A percentile compares a stretch with the other conserved stretches of the same genome.
phyloP scores from a whole-genome alignment of 1,284 basidiomycete genomes.

The Melampsora americana region DNA sequence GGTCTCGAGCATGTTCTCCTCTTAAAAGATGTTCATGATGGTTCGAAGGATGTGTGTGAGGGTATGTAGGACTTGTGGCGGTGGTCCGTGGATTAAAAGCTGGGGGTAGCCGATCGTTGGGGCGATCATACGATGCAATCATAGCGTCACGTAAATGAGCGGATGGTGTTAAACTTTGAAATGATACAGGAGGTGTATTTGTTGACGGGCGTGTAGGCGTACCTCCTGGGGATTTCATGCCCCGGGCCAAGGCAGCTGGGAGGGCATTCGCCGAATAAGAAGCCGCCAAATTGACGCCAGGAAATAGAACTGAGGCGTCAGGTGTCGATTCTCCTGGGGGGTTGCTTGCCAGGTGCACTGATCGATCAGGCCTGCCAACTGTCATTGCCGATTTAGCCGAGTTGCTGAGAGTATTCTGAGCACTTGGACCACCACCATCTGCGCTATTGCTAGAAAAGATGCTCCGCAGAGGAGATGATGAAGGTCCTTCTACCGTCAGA shows the following conservation, averaged over 20 bases:
- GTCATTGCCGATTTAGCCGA: neutral
- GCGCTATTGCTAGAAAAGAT: constrained; percentile 30
- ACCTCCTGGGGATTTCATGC: constrained; percentile 28
- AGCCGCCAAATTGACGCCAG: constrained; percentile 37
- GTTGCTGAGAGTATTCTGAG: neutral
- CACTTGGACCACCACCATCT: constrained; percentile 13
- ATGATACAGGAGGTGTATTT: constrained; percentile 13
- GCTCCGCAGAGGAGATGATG: constrained; percentile 38
- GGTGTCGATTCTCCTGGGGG: constrained; percentile 9
- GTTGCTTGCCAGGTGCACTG: constrained; percentile 9
- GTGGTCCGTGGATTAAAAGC: constrained; percentile 15
- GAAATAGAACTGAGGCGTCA: constrained; percentile 42
- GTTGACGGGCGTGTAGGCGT: constrained; percentile 13
- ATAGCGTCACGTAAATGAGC: constrained; percentile 20
- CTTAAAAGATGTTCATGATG: constrained; percentile 26
- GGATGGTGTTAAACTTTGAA: constrained; percentile 16
- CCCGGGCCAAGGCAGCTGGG: constrained; percentile 30
- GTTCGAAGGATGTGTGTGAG: constrained; percentile 12
- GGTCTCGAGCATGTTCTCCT: constrained; percentile 14
- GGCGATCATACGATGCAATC: neutral
- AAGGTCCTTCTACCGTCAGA: constrained; percentile 6
- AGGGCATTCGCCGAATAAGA: constrained; percentile 43
- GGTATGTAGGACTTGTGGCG: constrained; percentile 28
- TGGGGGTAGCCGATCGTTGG: constrained; percentile 20
- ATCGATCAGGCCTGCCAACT: constrained; percentile 11